phyloP scores from a whole-genome alignment of 1,139 yeast species.

The Chernovozyma aurita region DNA sequence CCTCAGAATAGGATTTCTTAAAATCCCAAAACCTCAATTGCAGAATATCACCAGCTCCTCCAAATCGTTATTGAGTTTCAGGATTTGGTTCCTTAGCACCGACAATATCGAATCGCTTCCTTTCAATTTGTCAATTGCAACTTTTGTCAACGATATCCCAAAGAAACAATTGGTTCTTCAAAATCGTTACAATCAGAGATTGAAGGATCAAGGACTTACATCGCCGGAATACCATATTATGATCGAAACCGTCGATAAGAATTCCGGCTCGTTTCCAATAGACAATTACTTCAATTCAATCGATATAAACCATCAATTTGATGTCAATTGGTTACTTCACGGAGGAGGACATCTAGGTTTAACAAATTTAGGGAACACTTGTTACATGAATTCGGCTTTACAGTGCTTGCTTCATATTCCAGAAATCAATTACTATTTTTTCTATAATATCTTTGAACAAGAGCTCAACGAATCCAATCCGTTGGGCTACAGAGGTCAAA shows the following conservation, averaged over 20 bases:
- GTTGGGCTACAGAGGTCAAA: conserved; percentile 76
- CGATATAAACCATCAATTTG: conserved; percentile 14
- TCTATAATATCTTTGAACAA: conserved; percentile 51
- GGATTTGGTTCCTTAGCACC: conserved; percentile 39
- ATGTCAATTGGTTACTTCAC: conserved; percentile 11
- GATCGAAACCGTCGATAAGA: conserved; percentile 27
- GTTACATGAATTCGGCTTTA: conserved; percentile 95
- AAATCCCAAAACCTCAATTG: conserved; percentile 13
- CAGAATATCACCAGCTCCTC: conserved; percentile 1
- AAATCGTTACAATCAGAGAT: conserved; percentile 18
- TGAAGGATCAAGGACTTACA: conserved; percentile 30
- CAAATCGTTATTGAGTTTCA: conserved; percentile 10
- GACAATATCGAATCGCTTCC: conserved; percentile 22
- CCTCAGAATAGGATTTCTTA: conserved; percentile 18
- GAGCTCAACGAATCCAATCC: conserved; percentile 80
- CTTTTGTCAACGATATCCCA: conserved; percentile 28
- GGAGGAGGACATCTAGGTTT: conserved; percentile 54
- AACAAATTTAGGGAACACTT: conserved; percentile 83
- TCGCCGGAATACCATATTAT: conserved; percentile 27
- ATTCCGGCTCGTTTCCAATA: conserved; percentile 22
- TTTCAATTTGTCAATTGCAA: conserved; percentile 18
- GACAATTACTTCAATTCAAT: conserved; percentile 20
- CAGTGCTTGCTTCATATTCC: conserved; percentile 89
- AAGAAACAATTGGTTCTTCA: conserved; percentile 29
- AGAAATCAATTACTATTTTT: conserved; percentile 73